Conservation (phyloP, 2,329 filamentous ascomycete genomes). For the Colletotrichum tanaceti region DNA sequence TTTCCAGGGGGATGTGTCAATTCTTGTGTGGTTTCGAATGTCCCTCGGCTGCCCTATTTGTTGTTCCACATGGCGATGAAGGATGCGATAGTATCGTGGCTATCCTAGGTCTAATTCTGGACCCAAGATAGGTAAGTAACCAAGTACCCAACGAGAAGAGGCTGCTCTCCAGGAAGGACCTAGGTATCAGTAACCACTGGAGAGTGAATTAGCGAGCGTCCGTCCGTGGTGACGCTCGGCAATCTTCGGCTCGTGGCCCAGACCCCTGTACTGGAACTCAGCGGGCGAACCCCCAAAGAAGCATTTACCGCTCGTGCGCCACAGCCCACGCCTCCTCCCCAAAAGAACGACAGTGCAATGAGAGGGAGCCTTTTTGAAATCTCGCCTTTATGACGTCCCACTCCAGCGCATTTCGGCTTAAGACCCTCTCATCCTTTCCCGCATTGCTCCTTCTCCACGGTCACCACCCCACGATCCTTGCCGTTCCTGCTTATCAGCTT, state of each 20-base stretch:
- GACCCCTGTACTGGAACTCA: slow-evolving; percentile 36
- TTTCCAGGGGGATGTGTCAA: neutral
- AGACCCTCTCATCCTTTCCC: slow-evolving; percentile 33
- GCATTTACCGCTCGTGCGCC: slow-evolving; percentile 27
- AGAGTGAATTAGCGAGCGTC: slow-evolving; percentile 22
- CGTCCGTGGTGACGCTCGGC: slow-evolving; percentile 36
- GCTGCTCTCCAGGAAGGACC: neutral
- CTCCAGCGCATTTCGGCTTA: slow-evolving; percentile 37
- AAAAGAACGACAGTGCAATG: slow-evolving; percentile 29
- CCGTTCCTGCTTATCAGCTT: slow-evolving; percentile 3
- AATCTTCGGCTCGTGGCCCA: slow-evolving; percentile 40
- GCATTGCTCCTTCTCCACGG: slow-evolving; percentile 28
- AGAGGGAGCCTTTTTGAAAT: slow-evolving; percentile 39
- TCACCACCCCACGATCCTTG: slow-evolving; percentile 35
- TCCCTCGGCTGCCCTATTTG: neutral
- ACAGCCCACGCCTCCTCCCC: slow-evolving; percentile 15
- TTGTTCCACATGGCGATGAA: neutral
- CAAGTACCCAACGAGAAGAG: neutral
- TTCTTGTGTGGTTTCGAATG: slow-evolving; percentile 15
- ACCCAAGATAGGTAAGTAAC: no score
- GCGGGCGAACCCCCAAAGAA: slow-evolving; percentile 7
- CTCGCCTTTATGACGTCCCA: slow-evolving; percentile 40
- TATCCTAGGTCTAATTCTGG: slow-evolving; percentile 9
- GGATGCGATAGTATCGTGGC: slow-evolving; percentile 13
- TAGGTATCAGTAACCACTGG: no score